Evolutionary conservation across 345 rosid species (phyloP), one percentile per base, ranked within the genome.

Genomic region (Ceriops tagal): DNA sequence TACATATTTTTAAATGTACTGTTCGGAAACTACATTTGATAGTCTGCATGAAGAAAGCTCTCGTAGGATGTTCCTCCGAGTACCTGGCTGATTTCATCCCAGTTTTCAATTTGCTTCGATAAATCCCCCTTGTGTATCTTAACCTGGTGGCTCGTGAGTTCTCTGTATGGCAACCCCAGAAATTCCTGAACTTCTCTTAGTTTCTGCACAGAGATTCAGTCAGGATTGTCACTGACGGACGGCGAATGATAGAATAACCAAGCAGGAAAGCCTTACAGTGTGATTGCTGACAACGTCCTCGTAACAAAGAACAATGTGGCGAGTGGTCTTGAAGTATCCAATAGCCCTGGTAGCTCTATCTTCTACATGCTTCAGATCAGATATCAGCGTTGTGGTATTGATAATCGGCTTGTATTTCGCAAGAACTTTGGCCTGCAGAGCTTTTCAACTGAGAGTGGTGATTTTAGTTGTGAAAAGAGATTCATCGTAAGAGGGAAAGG

Each of bases 341-440:
- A 74, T 53, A 19, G 85, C 85, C 30, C 68, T 69, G 27, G 75
- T 61, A 49, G 69, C 68, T 62, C 69, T 63, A 20, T 72, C 66
- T 11, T 77, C 85, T 21, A 68, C 73, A 13, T 26, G 77, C 75
- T 71, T 77, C 32, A 79, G 62, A n/a, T 74, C 73, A 3, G 83
- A 64, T 62, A 82, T n/a, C 37, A 82, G 26, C 3, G 75, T 61
- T 4, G 75, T 62, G 7, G 75, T 31, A 57, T 79, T 82, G 53
- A 82, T 59, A 1, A 20, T 71, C 27, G 85, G 85, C 72, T 64
- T 82, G 75, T 74, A 77, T 52, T 71, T 66, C 32, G 83, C 85
- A 21, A 79, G 83, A 21, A 77, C 79, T 24, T 69, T 37, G 22
- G 85, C 85, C 85, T 78, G 85, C 53, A 73, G 49, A 43, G 18